Evolutionary conservation across 495 filamentous ascomycete genomes (phyloP).

Genomic region (Melanomma pulvis-pyrius): DNA sequence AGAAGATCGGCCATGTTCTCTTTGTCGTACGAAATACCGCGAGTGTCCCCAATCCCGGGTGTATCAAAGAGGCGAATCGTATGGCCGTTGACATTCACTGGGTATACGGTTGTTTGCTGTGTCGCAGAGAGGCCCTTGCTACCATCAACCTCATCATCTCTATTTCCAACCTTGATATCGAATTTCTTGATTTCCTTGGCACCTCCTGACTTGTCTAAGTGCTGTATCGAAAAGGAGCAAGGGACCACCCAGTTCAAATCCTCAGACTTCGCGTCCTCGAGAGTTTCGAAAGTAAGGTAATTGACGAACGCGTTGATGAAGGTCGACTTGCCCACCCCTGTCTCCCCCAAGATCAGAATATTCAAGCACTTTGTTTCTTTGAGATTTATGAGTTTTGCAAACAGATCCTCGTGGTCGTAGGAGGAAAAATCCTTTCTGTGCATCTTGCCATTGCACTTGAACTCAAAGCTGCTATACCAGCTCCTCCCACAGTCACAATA

Average conservation of each 20-base stretch:
- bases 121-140: slow-evolving; percentile 48
- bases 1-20: slow-evolving; percentile 53
- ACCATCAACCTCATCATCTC: slow-evolving; percentile 45
- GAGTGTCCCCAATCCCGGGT: slow-evolving; percentile 51
- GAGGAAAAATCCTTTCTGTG: neutral
- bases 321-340: slow-evolving; percentile 52
- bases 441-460: slow-evolving; percentile 39
- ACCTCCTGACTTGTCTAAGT: slow-evolving; percentile 38
- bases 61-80: slow-evolving; percentile 51
- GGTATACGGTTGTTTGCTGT: slow-evolving; percentile 46
- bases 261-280: slow-evolving; percentile 42
- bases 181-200: slow-evolving; percentile 7
- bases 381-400: slow-evolving; percentile 32
- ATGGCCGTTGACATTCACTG: slow-evolving; percentile 37
- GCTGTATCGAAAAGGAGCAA: slow-evolving; percentile 46
- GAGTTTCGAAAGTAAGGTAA: slow-evolving; percentile 45
- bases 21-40: slow-evolving; percentile 45
- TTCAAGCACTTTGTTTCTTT: slow-evolving; percentile 38
- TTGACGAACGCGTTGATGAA: slow-evolving; percentile 55
- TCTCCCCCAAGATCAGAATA: slow-evolving; percentile 52
- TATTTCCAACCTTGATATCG: slow-evolving; percentile 39
- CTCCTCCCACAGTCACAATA: slow-evolving; percentile 50
- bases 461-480: slow-evolving; percentile 31
- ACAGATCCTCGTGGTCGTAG: neutral
- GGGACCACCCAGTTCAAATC: slow-evolving; percentile 46